A percentile compares a stretch with the other conserved stretches of the same genome.
Evolutionary conservation across 768 basidiomycete species (phyloP).

Genomic region (Russula emetica): DNA sequence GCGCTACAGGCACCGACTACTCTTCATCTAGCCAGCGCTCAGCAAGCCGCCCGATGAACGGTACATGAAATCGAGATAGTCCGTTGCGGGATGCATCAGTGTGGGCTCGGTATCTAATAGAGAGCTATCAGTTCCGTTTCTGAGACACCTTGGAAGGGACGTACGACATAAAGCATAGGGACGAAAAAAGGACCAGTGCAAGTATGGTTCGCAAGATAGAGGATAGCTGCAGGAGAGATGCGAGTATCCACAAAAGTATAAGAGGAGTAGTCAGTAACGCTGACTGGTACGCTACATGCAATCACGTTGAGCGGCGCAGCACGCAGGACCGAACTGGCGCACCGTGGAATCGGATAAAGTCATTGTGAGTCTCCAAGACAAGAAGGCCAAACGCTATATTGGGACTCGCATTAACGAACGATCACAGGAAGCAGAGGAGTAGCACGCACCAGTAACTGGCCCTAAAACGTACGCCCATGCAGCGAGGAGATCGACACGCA

Average conservation of each 20-base stretch:
- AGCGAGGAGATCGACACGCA: slow-evolving; percentile 63
- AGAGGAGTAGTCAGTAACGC: slow-evolving; percentile 65
- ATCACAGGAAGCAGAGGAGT: slow-evolving; percentile 51
- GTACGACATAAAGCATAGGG: slow-evolving; percentile 54
- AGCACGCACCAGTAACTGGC: slow-evolving; percentile 60
- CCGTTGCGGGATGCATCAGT: slow-evolving; percentile 48
- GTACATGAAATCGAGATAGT: slow-evolving; percentile 56
- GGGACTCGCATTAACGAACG: slow-evolving; percentile 54
- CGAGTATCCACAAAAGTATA: slow-evolving; percentile 50
- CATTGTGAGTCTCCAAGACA: slow-evolving; percentile 71
- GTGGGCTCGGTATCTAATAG: slow-evolving; percentile 47
- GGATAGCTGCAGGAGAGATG: slow-evolving; percentile 50
- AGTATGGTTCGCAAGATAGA: slow-evolving; percentile 48
- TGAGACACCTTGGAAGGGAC: slow-evolving; percentile 29
- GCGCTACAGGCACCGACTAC: slow-evolving; percentile 31
- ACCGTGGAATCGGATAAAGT: slow-evolving; percentile 79
- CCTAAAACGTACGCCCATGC: slow-evolving; percentile 64
- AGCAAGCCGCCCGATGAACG: slow-evolving; percentile 59
- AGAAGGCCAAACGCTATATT: slow-evolving; percentile 58
- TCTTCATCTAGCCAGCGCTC: slow-evolving; percentile 68
- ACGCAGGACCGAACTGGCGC: slow-evolving; percentile 28
- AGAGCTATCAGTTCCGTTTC: background rate
- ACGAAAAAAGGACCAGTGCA: slow-evolving; percentile 43
- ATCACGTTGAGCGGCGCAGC: slow-evolving; percentile 14
- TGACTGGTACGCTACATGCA: slow-evolving; percentile 65